A percentile compares a stretch with the other conserved stretches of the same genome.
Conservation (phyloP, 805 yeast genomes). For the Sungouiozyma intestinalis region DNA sequence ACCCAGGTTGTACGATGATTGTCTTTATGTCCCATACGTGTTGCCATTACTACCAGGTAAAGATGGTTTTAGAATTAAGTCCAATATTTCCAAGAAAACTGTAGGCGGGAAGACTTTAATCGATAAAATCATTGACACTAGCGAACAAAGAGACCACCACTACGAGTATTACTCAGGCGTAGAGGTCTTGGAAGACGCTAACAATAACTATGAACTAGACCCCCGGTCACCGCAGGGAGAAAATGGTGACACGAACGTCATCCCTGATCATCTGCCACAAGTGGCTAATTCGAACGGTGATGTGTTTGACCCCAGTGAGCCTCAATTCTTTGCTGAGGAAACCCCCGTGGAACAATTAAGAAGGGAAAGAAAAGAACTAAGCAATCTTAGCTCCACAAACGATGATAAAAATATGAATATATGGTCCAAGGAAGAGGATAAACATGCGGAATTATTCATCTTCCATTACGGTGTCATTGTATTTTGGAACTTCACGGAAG, state of each 20-base stretch:
- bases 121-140: slow-evolving; percentile 67
- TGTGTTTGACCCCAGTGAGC: slow-evolving; percentile 86
- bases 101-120: slow-evolving; percentile 38
- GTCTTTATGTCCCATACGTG: slow-evolving; percentile 81
- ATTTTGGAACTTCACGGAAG: slow-evolving; percentile 91
- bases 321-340: slow-evolving; percentile 67
- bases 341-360: slow-evolving; percentile 15
- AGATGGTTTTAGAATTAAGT: slow-evolving; percentile 64
- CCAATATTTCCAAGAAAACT: slow-evolving; percentile 39
- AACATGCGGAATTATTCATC: slow-evolving; percentile 78
- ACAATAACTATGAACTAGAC: slow-evolving; percentile 32
- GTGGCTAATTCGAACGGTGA: slow-evolving; percentile 29
- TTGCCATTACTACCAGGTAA: slow-evolving; percentile 80
- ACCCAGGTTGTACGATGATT: slow-evolving; percentile 85
- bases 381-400: slow-evolving; percentile 1
- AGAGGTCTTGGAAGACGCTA: slow-evolving; percentile 46
- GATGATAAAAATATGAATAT: background rate
- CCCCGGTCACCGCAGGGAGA: slow-evolving; percentile 7
- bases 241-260: slow-evolving; percentile 10
- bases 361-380: slow-evolving; percentile 12
- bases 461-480: slow-evolving; percentile 93
- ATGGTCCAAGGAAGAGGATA: background rate
- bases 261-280: slow-evolving; percentile 22
- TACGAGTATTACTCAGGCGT: slow-evolving; percentile 83
- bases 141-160: slow-evolving; percentile 85